These are phyloP conservation scores for Candida oleophila DNA, from an alignment of 805 yeast species.

Conservation along the genomic window DNA sequence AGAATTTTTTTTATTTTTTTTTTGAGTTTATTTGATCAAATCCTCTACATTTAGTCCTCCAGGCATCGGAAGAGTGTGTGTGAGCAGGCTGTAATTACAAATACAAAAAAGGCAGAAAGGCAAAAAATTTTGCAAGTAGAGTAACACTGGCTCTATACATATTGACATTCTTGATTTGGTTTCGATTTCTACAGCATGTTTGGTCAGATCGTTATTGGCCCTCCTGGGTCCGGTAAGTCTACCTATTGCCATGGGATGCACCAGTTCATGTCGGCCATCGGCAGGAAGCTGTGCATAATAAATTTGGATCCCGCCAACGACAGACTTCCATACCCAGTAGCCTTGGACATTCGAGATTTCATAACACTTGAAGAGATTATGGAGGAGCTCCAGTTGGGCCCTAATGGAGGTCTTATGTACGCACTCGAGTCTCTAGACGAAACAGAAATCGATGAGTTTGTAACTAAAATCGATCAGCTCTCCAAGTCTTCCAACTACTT, in stretches of 20 bases:
- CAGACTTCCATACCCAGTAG: slow-evolving; percentile 63
- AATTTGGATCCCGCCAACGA: slow-evolving; percentile 95
- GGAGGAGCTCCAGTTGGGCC: slow-evolving; percentile 72
- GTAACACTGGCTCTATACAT: not conserved
- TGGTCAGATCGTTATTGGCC: slow-evolving; percentile 94
- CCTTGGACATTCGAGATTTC: slow-evolving; percentile 76
- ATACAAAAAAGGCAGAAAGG: too few relatives aligned
- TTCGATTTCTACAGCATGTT: too few relatives aligned
- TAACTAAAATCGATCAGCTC: slow-evolving; percentile 55
- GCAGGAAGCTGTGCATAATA: slow-evolving; percentile 79
- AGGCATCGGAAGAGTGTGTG: too few relatives aligned
- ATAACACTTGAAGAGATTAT: slow-evolving; percentile 75
- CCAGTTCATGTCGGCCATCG: slow-evolving; percentile 92
- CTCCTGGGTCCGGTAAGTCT: slow-evolving; percentile 97
- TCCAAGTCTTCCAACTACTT: slow-evolving; percentile 58
- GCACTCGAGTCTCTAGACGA: slow-evolving; percentile 65
- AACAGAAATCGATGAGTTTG: slow-evolving; percentile 46
- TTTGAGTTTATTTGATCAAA: too few relatives aligned
- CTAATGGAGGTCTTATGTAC: slow-evolving; percentile 87
- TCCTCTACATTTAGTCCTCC: too few relatives aligned
- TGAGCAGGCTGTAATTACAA: too few relatives aligned
- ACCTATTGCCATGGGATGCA: slow-evolving; percentile 91
- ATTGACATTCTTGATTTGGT: not conserved
- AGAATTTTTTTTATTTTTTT: too few relatives aligned
- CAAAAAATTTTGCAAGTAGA: too few relatives aligned